phyloP scores from a whole-genome alignment of 2,329 filamentous ascomycete genomes.

The Fusarium redolens region DNA sequence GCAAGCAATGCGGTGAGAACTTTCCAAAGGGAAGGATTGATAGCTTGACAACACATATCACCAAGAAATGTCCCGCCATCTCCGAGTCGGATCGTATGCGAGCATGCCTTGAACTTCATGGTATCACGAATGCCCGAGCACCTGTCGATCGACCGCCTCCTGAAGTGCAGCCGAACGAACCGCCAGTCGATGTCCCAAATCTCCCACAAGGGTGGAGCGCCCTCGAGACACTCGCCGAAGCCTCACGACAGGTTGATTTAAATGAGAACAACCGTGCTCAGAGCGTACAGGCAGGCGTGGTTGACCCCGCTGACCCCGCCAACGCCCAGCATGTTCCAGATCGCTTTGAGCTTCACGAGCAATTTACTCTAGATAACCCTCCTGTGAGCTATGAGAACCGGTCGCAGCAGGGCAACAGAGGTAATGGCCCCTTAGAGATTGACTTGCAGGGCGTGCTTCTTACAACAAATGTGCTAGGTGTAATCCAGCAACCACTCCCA shows the following conservation, averaged over 20 bases:
- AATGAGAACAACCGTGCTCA: conserved; percentile 69
- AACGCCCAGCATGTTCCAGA: conserved; percentile 46
- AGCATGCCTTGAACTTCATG: conserved; percentile 78
- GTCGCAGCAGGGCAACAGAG: conserved; percentile 40
- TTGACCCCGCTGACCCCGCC: conserved; percentile 45
- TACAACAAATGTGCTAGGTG: conserved; percentile 26
- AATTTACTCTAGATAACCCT: conserved; percentile 68
- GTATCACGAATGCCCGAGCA: conserved; percentile 66
- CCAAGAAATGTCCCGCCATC: conserved; percentile 87
- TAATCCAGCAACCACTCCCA: conserved; percentile 42
- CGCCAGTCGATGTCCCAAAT: conserved; percentile 45
- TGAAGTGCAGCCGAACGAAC: conserved; percentile 47
- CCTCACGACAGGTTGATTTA: conserved; percentile 81
- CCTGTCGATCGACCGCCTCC: conserved; percentile 48
- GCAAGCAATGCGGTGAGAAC: conserved; percentile 87
- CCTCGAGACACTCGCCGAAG: conserved; percentile 87
- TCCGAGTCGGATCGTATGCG: conserved; percentile 79
- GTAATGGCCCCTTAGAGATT: conserved; percentile 30
- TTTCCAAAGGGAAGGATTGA: conserved; percentile 93
- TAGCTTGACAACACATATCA: conserved; percentile 81
- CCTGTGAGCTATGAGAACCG: conserved; percentile 60
- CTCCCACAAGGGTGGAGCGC: conserved; percentile 77
- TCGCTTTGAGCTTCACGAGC: conserved; percentile 67
- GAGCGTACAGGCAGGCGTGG: conserved; percentile 45
- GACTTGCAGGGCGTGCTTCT: conserved; percentile 1